Conservation (phyloP, 805 yeast genomes). For the Ogataea glucozyma region DNA sequence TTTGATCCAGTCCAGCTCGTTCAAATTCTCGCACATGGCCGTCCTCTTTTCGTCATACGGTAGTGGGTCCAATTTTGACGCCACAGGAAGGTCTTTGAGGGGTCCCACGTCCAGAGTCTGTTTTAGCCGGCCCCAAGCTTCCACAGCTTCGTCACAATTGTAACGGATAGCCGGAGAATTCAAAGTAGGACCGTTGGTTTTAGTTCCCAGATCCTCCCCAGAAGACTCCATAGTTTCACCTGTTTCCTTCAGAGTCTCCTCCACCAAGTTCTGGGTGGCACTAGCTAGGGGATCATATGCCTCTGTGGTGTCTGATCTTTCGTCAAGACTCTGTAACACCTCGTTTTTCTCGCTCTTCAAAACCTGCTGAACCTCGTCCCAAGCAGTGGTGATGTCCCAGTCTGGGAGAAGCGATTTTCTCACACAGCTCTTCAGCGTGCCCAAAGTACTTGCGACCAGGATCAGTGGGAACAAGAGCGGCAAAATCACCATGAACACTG, state of each 20-base stretch:
- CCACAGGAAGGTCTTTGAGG: slow-evolving; percentile 11
- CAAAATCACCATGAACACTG: slow-evolving; percentile 9
- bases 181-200: not conserved
- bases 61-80: slow-evolving; percentile 20
- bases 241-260: slow-evolving; percentile 24
- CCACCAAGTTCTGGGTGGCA: slow-evolving; percentile 33
- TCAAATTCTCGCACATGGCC: slow-evolving; percentile 53
- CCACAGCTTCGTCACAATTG: slow-evolving; percentile 5
- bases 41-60: slow-evolving; percentile 27
- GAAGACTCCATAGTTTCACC: slow-evolving; percentile 3
- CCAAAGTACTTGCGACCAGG: slow-evolving; percentile 27
- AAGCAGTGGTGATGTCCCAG: slow-evolving; percentile 14
- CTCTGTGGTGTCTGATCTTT: slow-evolving; percentile 7
- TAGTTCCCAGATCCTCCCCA: slow-evolving; percentile 2
- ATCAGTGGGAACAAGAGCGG: slow-evolving; percentile 30
- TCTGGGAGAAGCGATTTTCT: slow-evolving; percentile 18
- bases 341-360: slow-evolving; percentile 5
- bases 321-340: not conserved
- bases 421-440: slow-evolving; percentile 27
- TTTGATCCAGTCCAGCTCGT: slow-evolving; percentile 71
- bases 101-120: slow-evolving; percentile 11
- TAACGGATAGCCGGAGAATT: slow-evolving; percentile 7
- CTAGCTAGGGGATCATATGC: slow-evolving; percentile 22
- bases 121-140: not conserved
- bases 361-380: slow-evolving; percentile 14